Conservation (phyloP, 257 asterid genomes). For the Thymus mandschuricus region DNA sequence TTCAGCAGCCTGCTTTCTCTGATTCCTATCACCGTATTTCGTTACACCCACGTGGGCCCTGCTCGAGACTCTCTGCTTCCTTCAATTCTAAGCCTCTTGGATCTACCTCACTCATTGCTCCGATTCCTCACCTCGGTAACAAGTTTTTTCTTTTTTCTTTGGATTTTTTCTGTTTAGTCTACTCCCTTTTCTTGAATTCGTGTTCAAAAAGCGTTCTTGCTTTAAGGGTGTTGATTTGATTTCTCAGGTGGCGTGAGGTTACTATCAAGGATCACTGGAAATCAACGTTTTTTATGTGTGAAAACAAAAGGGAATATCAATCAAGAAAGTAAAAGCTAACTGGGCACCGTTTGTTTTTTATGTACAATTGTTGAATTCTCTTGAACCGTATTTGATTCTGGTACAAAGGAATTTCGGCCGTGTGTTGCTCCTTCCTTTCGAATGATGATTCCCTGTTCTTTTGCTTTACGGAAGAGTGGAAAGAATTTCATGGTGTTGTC, state of each 20-base stretch:
- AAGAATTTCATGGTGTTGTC: conserved; percentile 25
- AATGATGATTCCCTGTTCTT: conserved; percentile 21
- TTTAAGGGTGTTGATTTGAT: conserved; percentile 9
- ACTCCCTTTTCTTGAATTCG: background rate
- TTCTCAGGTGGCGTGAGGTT: conserved; percentile 30
- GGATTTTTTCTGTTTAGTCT: background rate
- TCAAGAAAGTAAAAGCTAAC: background rate
- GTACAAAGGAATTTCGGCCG: conserved; percentile 1
- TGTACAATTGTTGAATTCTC: background rate
- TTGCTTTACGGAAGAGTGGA: conserved; percentile 19
- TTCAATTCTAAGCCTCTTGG: conserved; percentile 36
- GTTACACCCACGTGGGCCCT: conserved; percentile 36
- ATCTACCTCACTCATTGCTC: conserved; percentile 28
- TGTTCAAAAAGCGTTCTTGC: background rate
- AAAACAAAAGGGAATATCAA: background rate
- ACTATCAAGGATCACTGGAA: conserved; percentile 2
- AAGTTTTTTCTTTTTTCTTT: background rate
- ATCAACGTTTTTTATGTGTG: background rate
- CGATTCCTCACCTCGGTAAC: conserved; percentile 18
- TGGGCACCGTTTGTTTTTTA: conserved; percentile 6
- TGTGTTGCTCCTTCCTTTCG: background rate
- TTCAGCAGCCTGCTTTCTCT: conserved; percentile 12
- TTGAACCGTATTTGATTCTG: conserved; percentile 1
- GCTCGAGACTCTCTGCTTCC: conserved; percentile 28
- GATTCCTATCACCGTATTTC: conserved; percentile 43